These are phyloP conservation scores for Hordeum vulgare DNA, from an alignment of 176 grass and related monocot species.

Conservation along the genomic window MorexV3_pseudomolecules_assembly NC_058520.1:547469174-547469673, in stretches of 20 bases:
- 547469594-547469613: too few species aligned
- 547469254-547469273: too few species aligned
- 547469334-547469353: neutral
- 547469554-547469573: conserved; percentile 20
- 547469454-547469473: neutral
- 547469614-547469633: too few species aligned
- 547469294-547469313: neutral
- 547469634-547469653: conserved; percentile 8
- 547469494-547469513: neutral
- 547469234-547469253: too few species aligned
- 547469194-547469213: too few species aligned
- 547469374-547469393: neutral
- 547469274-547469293: neutral
- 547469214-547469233: too few species aligned
- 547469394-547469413: neutral
- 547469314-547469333: neutral
- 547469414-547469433: neutral
- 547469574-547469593: neutral
- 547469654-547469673: conserved; percentile 2
- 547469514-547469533: neutral
- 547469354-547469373: neutral
- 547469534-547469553: neutral
- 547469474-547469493: neutral
- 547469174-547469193: too few species aligned
- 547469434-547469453: conserved; percentile 18